Base-by-base conservation (phyloP, 1,284 basidiomycete species). In the Cryptococcus sp. region DNA sequence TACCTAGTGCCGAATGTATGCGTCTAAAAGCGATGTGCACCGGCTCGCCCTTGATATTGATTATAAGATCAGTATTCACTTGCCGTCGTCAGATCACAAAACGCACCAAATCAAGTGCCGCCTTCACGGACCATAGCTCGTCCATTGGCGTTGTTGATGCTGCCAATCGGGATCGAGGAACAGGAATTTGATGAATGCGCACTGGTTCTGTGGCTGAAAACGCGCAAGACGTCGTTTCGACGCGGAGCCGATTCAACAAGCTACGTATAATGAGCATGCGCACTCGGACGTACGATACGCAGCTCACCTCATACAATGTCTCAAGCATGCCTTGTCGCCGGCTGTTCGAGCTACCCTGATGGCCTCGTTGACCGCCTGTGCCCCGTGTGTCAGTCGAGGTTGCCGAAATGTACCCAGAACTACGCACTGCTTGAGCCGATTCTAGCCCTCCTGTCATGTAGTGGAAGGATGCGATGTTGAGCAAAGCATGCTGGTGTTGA, bases 381-480 rank as follows among this genome's bases (percentile, higher is more conserved):
- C 34, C 10, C n/a, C 22, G 25, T 23, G 39, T 3, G n/a, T 8
- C 48, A 40, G 45, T n/a, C 20, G 23, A 44, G 23, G 50, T 15
- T 15, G 26, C 20, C 25, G n/a, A 34, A 19, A 19, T 25, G 2
- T 15, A 62, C 65, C 54, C 44, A 10, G 26, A 29, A 29, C 10
- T 29, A 34, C 29, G 29, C 29, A 74, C 73, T 17, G 64, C 46
- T 50, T 54, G 52, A 1, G 76, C 75, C 3, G 68, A 59, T 13
- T 70, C 69, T 13, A 76, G 46, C 1, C 76, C 76, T 2, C 73
- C 74, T 0, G 74, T 75, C 22, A 67, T 60, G 50, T 75, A 74
- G 45, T 78, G 72, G 52, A 75, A 78, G 4, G 62, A 61, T 5
- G 77, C 77, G 22, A 79, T 69, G 55, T 76, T 77, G 5, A 79